A percentile compares a stretch with the other conserved stretches of the same genome.
Conservation (phyloP, 768 basidiomycete species). For the Collybia sp. region DNA sequence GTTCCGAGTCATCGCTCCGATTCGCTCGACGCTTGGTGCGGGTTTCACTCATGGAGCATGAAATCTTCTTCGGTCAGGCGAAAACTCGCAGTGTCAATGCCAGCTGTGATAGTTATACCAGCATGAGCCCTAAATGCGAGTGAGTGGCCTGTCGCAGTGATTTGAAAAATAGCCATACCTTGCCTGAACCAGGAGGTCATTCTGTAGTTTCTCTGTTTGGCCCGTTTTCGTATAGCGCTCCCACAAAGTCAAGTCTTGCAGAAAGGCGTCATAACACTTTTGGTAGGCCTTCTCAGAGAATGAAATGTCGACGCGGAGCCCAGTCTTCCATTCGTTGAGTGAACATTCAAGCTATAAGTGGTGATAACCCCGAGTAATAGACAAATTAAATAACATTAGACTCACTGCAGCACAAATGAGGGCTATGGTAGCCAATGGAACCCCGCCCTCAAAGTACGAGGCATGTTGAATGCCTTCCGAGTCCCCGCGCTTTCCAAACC, state of each 20-base stretch:
- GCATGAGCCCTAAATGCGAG: no score
- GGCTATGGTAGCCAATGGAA: background rate
- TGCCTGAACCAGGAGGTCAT: constrained; percentile 59
- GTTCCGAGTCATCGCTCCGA: no score
- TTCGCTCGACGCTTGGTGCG: no score
- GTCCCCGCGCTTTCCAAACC: no score
- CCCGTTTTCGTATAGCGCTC: constrained; percentile 96
- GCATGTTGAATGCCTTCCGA: background rate
- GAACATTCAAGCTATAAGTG: background rate
- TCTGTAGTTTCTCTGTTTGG: constrained; percentile 88
- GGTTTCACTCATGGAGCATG: no score
- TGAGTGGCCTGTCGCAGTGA: no score
- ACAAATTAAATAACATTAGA: background rate
- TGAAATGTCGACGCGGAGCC: background rate
- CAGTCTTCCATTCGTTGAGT: background rate
- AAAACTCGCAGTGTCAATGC: no score
- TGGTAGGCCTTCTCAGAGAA: background rate
- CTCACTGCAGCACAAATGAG: background rate
- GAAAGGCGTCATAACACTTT: background rate
- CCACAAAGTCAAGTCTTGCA: constrained; percentile 87
- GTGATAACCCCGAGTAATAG: background rate
- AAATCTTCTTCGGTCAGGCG: no score
- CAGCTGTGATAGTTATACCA: no score
- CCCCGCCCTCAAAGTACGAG: background rate
- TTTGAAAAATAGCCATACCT: background rate